These are phyloP conservation scores for Leucocoprinus leucothites DNA, from an alignment of 768 basidiomycete species.

Conservation along the genomic window DNA sequence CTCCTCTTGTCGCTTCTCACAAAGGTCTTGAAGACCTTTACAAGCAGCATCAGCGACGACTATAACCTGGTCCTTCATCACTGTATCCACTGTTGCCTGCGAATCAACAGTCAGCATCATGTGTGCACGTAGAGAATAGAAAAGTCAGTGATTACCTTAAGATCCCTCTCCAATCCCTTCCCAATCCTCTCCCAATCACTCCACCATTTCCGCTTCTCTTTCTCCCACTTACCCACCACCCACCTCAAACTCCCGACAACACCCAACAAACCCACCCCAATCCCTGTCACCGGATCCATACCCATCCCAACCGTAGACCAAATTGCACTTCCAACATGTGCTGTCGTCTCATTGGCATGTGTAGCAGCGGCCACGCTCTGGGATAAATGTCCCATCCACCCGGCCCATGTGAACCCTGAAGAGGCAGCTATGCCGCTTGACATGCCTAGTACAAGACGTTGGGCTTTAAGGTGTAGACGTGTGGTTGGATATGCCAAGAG, in stretches of 20 bases:
- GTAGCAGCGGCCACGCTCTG: constrained; percentile 28
- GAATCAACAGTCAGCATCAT: background rate
- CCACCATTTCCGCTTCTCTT: constrained; percentile 64
- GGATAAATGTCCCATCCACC: constrained; percentile 51
- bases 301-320: constrained; percentile 24
- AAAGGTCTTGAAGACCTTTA: constrained; percentile 37
- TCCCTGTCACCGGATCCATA: constrained; percentile 53
- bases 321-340: constrained; percentile 19
- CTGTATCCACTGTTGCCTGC: constrained; percentile 44
- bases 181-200: constrained; percentile 62
- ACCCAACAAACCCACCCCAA: constrained; percentile 56
- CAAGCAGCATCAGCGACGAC: constrained; percentile 50
- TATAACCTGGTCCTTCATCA: constrained; percentile 50
- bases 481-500: constrained; percentile 53
- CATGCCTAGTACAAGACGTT: constrained; percentile 51
- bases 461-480: constrained; percentile 61
- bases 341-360: too few species aligned
- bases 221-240: constrained; percentile 67
- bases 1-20: constrained; percentile 40
- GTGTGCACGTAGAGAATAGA: background rate
- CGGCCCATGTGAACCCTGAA: constrained; percentile 55
- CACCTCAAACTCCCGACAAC: constrained; percentile 52
- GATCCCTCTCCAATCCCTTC: constrained; percentile 60
- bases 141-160: constrained; percentile 40
- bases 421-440: constrained; percentile 47